These are phyloP conservation scores for Annona squamosa DNA, from an alignment of 164 flowering plant genomes.

Conservation along the genomic window DNA sequence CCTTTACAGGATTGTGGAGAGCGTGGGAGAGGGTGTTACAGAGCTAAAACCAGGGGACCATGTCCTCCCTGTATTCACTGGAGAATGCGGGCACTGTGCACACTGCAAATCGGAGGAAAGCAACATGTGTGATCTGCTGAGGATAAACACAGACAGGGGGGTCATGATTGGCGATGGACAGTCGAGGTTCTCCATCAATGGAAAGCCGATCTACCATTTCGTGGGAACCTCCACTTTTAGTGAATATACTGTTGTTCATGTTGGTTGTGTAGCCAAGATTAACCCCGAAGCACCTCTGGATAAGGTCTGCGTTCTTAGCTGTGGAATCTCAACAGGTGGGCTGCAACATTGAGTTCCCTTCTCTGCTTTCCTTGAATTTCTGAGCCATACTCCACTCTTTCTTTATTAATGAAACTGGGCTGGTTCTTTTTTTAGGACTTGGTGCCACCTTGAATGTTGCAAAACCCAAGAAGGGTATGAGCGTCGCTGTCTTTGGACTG, in stretches of 20 bases:
- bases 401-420: not conserved
- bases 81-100: constrained; percentile 51
- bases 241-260: constrained; percentile 73
- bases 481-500: constrained; percentile 67
- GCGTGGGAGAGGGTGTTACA: constrained; percentile 62
- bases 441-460: constrained; percentile 84
- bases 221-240: constrained; percentile 83
- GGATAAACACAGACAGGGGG: constrained; percentile 58
- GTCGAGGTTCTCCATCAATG: constrained; percentile 50
- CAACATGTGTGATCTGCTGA: constrained; percentile 62
- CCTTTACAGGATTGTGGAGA: constrained; percentile 45
- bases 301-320: constrained; percentile 64
- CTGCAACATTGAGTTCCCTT: not conserved
- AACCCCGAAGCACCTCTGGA: constrained; percentile 75
- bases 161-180: constrained; percentile 57
- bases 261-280: constrained; percentile 69
- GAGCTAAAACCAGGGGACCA: constrained; percentile 55
- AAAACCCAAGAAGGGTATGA: constrained; percentile 53
- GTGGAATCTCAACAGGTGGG: constrained; percentile 50
- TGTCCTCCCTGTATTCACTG: constrained; percentile 64
- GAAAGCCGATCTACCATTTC: constrained; percentile 60
- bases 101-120: constrained; percentile 63
- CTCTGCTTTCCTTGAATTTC: not conserved
- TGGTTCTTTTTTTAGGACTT: constrained; percentile 31
- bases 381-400: not conserved